Evolutionary conservation across 768 basidiomycete species (phyloP), one percentile per base, ranked within the genome.

Genomic region (Rhodotorula babjevae): DNA sequence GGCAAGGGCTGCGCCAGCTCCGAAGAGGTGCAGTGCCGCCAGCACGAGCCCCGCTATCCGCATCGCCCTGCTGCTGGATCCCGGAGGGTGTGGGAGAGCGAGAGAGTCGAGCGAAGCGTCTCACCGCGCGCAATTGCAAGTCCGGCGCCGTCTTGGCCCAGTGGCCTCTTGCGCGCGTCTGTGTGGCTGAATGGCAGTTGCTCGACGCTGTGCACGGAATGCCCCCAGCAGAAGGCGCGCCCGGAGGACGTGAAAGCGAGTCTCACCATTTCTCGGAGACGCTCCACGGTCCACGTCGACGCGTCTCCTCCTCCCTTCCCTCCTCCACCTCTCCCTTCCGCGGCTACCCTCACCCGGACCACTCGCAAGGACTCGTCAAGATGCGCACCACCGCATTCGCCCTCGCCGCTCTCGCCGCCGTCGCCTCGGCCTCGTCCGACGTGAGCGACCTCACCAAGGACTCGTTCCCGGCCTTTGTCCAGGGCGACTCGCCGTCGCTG

Each of bases 381-480:
- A 70, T 70, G 73, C 56, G 64, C 42, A 23, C 63, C n/a, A 42
- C 73, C 23, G 58, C 73, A 25, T 27, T 57, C 55, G 33, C 66
- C 3, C 6, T 62, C 10, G 71, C 63, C 8, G 47, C 72, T 61
- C 57, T 61, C 21, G 61, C 62, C 7, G 42, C 61, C 55, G 59
- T 56, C 46, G 60, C 72, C 2, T 83, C 86, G 40, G 79, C 36
- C 44, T 27, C 77, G 7, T 90, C 90, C 5, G 95, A 98, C 81
- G 94, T 99, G 74, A 73, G 93, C 61, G 88, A 84, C 80, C 83
- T 97, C 72, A 91, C 70, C 27, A 52, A 52, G 50, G 61, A 70
- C 63, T 55, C 61, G 42, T 77, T 77, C 65, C 47, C 67, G 50
- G 64, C 67, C 40, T 69, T 72, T n/a, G 71, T 70, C 42, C 62